Conservation (phyloP, 768 basidiomycete species). For the Naganishia vaughanmartiniae region DNA sequence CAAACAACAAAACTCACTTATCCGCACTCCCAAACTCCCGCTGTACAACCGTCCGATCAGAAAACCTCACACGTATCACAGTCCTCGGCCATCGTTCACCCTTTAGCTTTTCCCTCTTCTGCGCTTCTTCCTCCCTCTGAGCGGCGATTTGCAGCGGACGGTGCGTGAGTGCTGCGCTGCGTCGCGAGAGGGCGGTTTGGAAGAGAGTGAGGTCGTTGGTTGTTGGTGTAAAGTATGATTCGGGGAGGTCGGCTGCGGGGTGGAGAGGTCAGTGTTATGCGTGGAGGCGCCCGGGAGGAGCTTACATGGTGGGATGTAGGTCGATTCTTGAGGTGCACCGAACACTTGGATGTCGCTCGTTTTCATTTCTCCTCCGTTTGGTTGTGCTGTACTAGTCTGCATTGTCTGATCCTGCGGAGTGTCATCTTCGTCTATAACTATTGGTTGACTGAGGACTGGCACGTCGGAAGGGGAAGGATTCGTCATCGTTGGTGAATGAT, state of each 20-base stretch:
- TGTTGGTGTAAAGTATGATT: constrained; percentile 46
- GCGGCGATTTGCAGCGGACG: constrained; percentile 44
- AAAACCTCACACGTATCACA: constrained; percentile 47
- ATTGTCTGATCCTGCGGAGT: neutral
- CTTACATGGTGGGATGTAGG: constrained; percentile 13
- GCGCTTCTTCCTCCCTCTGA: constrained; percentile 44
- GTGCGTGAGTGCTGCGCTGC: constrained; percentile 45
- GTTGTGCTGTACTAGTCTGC: neutral
- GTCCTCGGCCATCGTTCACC: constrained; percentile 50
- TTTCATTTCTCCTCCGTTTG: neutral
- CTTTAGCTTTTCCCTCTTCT: constrained; percentile 40
- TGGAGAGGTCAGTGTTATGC: neutral
- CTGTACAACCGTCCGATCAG: constrained; percentile 50
- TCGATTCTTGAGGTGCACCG: constrained; percentile 26
- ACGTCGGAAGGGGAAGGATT: constrained; percentile 6
- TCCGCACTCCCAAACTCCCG: constrained; percentile 43
- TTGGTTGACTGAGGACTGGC: neutral
- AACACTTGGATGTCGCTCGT: constrained; percentile 27
- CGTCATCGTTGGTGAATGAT: constrained; percentile 2
- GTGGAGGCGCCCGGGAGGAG: neutral
- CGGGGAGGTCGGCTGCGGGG: constrained; percentile 37
- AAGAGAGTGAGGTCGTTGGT: constrained; percentile 43
- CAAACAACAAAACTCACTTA: neutral
- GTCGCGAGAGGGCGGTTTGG: constrained; percentile 41
- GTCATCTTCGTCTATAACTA: neutral